These are phyloP conservation scores for Tylopilus vinaceipallidus DNA, from an alignment of 768 basidiomycete species.

Conservation along the genomic window DNA sequence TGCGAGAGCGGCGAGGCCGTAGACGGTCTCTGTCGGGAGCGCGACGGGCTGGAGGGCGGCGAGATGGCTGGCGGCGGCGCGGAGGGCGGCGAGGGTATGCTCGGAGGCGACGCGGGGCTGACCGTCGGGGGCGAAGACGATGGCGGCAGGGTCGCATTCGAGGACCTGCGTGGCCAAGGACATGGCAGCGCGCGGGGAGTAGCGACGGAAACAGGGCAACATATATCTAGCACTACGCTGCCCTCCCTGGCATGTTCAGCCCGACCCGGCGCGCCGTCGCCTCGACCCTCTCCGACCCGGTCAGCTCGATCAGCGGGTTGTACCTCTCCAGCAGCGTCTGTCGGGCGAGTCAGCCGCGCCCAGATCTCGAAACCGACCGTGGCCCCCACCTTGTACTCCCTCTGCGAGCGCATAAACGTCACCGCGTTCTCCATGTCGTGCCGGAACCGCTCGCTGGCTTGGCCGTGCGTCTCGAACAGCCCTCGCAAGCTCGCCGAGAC, in stretches of 20 bases:
- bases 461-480: constrained; percentile 43
- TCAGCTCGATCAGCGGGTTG: constrained; percentile 80
- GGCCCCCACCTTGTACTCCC: constrained; percentile 72
- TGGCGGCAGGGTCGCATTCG: constrained; percentile 60
- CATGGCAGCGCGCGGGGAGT: not conserved
- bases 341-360: not conserved
- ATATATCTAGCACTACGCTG: constrained; percentile 7
- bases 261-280: constrained; percentile 89
- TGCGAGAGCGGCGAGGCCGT: constrained; percentile 92
- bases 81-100: constrained; percentile 53
- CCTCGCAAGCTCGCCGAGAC: constrained; percentile 53
- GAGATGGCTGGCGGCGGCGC: constrained; percentile 52
- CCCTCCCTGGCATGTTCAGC: constrained; percentile 70
- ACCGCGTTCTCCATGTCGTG: constrained; percentile 57
- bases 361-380: not conserved
- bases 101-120: constrained; percentile 47
- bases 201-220: constrained; percentile 8
- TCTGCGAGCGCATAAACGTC: constrained; percentile 69
- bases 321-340: constrained; percentile 83
- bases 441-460: constrained; percentile 30
- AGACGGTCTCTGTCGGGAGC: constrained; percentile 98
- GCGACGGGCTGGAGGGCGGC: constrained; percentile 60
- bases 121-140: constrained; percentile 51
- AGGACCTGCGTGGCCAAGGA: constrained; percentile 41
- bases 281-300: constrained; percentile 73